Evolutionary conservation across 2,329 filamentous ascomycete genomes (phyloP), one percentile per base, ranked within the genome.

Genomic region (Myriosclerotinia duriaeana): DNA sequence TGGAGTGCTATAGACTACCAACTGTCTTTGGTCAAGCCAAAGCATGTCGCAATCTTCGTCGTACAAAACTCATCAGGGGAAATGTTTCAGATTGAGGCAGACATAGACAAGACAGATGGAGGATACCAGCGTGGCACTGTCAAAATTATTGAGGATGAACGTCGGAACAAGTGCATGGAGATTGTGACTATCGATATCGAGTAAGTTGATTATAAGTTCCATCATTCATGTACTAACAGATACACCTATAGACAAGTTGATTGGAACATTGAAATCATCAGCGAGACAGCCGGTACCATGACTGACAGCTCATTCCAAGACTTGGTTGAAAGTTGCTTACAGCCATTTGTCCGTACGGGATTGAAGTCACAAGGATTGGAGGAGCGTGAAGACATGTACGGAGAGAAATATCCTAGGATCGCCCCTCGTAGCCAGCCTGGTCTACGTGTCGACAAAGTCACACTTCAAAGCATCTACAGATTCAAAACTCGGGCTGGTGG

Each of bases 261-360:
- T 63, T 76, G 74, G 72, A 67, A 66, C n/a, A 34, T 76, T 12
- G 74, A 76, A 36, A 70, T 77, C 14, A 71, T 75, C 36, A 71
- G 72, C 2, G 74, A 76, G 48, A 70, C 71, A 40, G 66, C 66
- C 7, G 68, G 74, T 30, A 56, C 67, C 22, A 64, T 69, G 8
- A 53, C 71, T 15, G 71, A 72, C 22, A 20, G 65, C 9, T 59
- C 65, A 15, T 68, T 74, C 22, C 53, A 67, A 20, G 36, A 56
- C 26, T 54, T 74, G 12, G 69, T 74, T 38, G 66, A 68, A 30
- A 64, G 63, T 12, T 72, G 70, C 14, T 63, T 76, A 7, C 56
- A 66, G 17, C 46, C 54, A 26, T 68, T 48, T 38, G 42, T 60
- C n/a, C 56, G 30, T 17, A 48, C 42, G 42, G 56, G 56, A 6